These are phyloP conservation scores for Diplodia scrobiculata DNA, from an alignment of 2,329 filamentous ascomycete species.

Conservation along the genomic window DNA sequence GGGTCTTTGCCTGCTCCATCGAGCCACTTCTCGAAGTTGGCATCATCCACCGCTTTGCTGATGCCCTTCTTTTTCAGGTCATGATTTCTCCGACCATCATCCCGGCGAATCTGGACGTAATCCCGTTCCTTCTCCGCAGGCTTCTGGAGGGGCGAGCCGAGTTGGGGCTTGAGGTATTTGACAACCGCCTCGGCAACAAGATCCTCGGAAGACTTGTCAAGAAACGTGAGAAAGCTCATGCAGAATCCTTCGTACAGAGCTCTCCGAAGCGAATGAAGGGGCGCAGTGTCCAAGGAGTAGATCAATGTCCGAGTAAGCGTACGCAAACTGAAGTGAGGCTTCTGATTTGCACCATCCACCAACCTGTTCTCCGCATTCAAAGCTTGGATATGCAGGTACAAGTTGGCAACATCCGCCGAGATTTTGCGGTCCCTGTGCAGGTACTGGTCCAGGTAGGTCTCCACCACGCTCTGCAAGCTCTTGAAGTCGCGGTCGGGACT, in stretches of 20 bases:
- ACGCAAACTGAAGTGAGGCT: slow-evolving; percentile 93
- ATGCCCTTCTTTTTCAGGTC: slow-evolving; percentile 23
- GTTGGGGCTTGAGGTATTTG: slow-evolving; percentile 73
- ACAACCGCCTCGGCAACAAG: slow-evolving; percentile 77
- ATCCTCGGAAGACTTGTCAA: slow-evolving; percentile 79
- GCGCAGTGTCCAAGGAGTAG: slow-evolving; percentile 82
- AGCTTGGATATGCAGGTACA: slow-evolving; percentile 86
- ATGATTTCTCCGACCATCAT: slow-evolving; percentile 17
- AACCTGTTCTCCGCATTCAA: slow-evolving; percentile 79
- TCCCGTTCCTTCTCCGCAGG: slow-evolving; percentile 70
- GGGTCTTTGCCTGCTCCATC: slow-evolving; percentile 63
- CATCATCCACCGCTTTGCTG: slow-evolving; percentile 24
- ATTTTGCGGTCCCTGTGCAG: slow-evolving; percentile 57
- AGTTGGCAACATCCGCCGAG: slow-evolving; percentile 75
- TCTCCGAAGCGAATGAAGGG: slow-evolving; percentile 79
- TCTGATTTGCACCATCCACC: slow-evolving; percentile 92
- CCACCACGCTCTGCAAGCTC: slow-evolving; percentile 84
- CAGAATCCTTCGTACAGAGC: slow-evolving; percentile 93
- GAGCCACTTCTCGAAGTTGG: slow-evolving; percentile 28
- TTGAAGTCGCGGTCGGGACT: slow-evolving; percentile 85
- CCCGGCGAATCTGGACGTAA: slow-evolving; percentile 63
- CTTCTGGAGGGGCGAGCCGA: slow-evolving; percentile 75
- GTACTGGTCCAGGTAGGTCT: slow-evolving; percentile 79
- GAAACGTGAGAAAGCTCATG: slow-evolving; percentile 93
- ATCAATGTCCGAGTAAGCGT: slow-evolving; percentile 87